Base-by-base conservation (phyloP, 2,329 filamentous ascomycete genomes). In the Diaporthe aspalathi region DNA sequence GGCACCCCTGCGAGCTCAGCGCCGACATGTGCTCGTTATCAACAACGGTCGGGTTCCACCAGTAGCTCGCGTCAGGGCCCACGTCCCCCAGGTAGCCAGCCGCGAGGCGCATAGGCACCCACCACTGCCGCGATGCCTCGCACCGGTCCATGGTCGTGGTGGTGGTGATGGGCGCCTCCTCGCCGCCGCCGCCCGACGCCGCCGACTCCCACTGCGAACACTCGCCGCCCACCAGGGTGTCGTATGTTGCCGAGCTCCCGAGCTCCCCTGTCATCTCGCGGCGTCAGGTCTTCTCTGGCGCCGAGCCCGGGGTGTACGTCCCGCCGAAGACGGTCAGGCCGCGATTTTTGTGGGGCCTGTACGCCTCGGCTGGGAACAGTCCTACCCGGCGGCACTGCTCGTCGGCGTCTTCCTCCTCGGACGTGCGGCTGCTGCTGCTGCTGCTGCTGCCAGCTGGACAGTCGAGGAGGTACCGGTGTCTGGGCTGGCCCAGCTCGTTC, bases 351-450 rank as follows among this genome's bases (percentile, higher is more conserved):
- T n/a, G 22, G 3, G 11, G 3, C 0, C 5, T 22, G 38, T 29
- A 45, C 38, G 20, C n/a, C 40, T 45, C 56, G 38, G 56, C 56
- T 5, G 56, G 56, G 56, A 62, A 62, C 7, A 62, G 56, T 22
- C 7, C 12, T 12, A 22, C 38, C 24, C 3, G 16, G 9, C 1
- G 8, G 38, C 40, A 62, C 17, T 62, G 22, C 3, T 45, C 35
- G 16, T 60, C 56, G 22, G 22, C 38, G 24, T 45, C 56, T 27
- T n/a, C 24, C 4, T 47, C 56, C 24, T 62, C 56, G 8, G 16
- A 16, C 9, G 38, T n/a, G 40, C 24, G 38, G n/a, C n/a, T n/a
- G n/a, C n/a, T n/a, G 24, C 8, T n/a, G 56, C 4, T 29, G 40
- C 24, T 62, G 40, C 4, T n/a, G 56, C 14, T 60, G 16, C 22